Evolutionary conservation across 2,329 filamentous ascomycete species (phyloP).

Genomic region (Penicillium glabrum): DNA sequence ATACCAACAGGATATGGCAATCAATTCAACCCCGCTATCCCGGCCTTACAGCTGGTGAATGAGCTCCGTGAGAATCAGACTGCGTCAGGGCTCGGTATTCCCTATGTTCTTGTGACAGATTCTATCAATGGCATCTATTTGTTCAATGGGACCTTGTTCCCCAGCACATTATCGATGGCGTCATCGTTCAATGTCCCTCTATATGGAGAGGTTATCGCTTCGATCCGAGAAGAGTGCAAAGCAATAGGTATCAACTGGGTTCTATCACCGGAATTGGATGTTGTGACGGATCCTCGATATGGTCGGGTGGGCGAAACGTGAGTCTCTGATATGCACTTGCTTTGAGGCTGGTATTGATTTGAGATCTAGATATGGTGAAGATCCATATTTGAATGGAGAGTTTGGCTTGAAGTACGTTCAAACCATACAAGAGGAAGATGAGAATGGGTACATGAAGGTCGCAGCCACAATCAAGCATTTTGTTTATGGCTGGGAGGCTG

Average conservation of each 20-base stretch:
- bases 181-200: background rate
- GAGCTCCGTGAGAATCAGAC: background rate
- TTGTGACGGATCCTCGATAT: background rate
- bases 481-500: too few relatives aligned
- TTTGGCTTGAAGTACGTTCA: too few relatives aligned
- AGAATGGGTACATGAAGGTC: too few relatives aligned
- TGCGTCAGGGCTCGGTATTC: background rate
- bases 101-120: background rate
- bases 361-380: too few relatives aligned
- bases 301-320: background rate
- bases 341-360: too few relatives aligned
- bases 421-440: too few relatives aligned
- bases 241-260: background rate
- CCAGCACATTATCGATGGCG: background rate
- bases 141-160: slow-evolving; percentile 1
- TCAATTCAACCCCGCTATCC: background rate
- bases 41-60: background rate
- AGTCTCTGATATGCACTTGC: too few relatives aligned
- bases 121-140: background rate
- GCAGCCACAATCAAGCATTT: too few relatives aligned
- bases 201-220: background rate
- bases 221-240: background rate
- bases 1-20: background rate
- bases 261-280: background rate
- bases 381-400: too few relatives aligned